Evolutionary conservation across 2,329 filamentous ascomycete species (phyloP).

Genomic region (Fusarium nygamai): DNA sequence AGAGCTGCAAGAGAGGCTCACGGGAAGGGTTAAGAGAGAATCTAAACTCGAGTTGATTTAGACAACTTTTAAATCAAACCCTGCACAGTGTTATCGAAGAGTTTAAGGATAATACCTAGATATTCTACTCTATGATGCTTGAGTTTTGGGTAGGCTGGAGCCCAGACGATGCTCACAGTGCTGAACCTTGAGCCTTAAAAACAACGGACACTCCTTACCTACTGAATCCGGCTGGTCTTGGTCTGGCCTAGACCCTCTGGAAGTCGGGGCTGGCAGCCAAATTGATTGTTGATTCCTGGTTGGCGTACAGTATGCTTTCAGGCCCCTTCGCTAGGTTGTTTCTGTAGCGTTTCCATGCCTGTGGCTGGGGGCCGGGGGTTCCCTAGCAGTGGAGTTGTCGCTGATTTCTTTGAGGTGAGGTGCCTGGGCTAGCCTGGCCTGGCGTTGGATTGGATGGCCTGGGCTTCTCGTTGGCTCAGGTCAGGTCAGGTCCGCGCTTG

Average conservation of each 20-base stretch:
- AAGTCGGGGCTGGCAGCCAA: constrained; percentile 22
- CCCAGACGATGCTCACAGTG: neutral
- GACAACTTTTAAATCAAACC: neutral
- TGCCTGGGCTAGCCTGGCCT: constrained; percentile 15
- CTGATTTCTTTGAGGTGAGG: constrained; percentile 20
- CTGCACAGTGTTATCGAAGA: constrained; percentile 6
- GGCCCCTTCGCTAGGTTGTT: constrained; percentile 36
- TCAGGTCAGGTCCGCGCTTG: neutral
- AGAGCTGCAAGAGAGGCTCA: neutral
- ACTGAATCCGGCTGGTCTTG: constrained; percentile 36
- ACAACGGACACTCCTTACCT: constrained; percentile 11
- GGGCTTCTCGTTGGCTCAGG: constrained; percentile 5
- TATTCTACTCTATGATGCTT: neutral
- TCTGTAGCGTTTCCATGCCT: constrained; percentile 32
- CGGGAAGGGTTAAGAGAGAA: constrained; percentile 1
- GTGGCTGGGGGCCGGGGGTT: constrained; percentile 17
- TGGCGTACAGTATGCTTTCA: constrained; percentile 22
- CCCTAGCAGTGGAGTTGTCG: constrained; percentile 29
- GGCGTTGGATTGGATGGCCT: constrained; percentile 3
- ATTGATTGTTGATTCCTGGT: constrained; percentile 22
- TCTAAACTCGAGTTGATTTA: constrained; percentile 1
- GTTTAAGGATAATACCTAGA: neutral
- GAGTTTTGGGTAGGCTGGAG: neutral
- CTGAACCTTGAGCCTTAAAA: constrained; percentile 17
- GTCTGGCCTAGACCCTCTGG: constrained; percentile 29